Evolutionary conservation across 176 grass and related monocot genomes (phyloP).

Genomic region (Triticum dicoccoides): DNA sequence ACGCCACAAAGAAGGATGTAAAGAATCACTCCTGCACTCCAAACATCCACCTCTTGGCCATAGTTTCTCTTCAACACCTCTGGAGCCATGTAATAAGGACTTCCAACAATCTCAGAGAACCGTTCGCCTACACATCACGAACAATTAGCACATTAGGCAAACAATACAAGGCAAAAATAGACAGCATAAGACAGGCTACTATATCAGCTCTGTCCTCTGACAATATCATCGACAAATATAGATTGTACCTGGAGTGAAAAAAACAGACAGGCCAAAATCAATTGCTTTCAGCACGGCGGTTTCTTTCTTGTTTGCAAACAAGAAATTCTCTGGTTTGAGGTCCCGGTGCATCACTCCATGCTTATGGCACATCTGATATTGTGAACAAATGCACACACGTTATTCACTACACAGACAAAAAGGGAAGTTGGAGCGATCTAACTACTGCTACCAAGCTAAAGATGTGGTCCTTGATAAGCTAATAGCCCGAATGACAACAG

Average conservation of each 20-base stretch:
- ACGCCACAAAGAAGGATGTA: slow-evolving; percentile 95
- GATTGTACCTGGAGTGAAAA: slow-evolving; percentile 73
- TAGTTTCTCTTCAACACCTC: slow-evolving; percentile 97
- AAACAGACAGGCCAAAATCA: slow-evolving; percentile 90
- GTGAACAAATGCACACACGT: slow-evolving; percentile 3
- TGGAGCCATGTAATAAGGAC: slow-evolving; percentile 99
- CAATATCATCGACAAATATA: background rate
- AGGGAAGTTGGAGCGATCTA: background rate
- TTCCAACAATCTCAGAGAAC: slow-evolving; percentile 98
- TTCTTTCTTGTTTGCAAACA: slow-evolving; percentile 92
- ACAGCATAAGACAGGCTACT: background rate
- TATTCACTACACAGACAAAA: background rate
- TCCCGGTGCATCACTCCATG: slow-evolving; percentile 92
- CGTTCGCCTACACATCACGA: slow-evolving; percentile 62
- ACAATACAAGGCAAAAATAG: background rate
- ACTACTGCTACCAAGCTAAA: background rate
- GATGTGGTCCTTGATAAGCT: background rate
- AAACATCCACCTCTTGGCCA: slow-evolving; percentile 94
- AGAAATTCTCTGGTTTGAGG: slow-evolving; percentile 93
- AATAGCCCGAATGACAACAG: background rate
- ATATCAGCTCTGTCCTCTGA: background rate
- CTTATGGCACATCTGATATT: slow-evolving; percentile 77
- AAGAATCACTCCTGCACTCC: slow-evolving; percentile 97
- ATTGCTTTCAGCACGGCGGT: slow-evolving; percentile 70
- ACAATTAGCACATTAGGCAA: slow-evolving; percentile 1